A percentile compares a stretch with the other conserved stretches of the same genome.
Evolutionary conservation across 1,284 basidiomycete species (phyloP).

Genomic region (Sutorius eximius): DNA sequence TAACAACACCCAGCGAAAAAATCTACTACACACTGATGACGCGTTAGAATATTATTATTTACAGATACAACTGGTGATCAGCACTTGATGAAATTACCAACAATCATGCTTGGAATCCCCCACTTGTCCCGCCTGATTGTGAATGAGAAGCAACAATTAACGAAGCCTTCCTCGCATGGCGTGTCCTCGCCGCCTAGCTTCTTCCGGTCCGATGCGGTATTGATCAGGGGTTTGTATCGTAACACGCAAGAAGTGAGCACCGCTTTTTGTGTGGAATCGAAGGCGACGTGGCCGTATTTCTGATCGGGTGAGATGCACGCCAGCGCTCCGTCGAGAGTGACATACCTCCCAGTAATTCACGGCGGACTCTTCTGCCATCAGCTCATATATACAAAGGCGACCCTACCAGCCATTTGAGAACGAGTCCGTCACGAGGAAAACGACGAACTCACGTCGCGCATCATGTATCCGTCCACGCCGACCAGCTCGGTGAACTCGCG

Average conservation of each 20-base stretch:
- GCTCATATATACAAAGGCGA: conserved; percentile 93
- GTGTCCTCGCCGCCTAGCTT: conserved; percentile 22
- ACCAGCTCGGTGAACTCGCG: conserved; percentile 90
- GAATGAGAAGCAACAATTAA: conserved; percentile 95
- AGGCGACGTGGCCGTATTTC: conserved; percentile 95
- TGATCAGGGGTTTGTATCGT: conserved; percentile 66
- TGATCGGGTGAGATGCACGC: conserved; percentile 29
- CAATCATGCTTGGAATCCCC: conserved; percentile 92
- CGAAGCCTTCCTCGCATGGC: conserved; percentile 62
- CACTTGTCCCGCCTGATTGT: conserved; percentile 90
- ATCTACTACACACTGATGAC: conserved; percentile 11
- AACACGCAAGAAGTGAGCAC: conserved; percentile 93
- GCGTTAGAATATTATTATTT: background rate
- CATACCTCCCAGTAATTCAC: conserved; percentile 97
- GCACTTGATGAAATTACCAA: conserved; percentile 79
- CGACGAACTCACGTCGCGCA: conserved; percentile 65
- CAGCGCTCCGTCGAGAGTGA: background rate
- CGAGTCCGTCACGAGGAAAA: conserved; percentile 9
- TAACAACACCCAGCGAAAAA: conserved; percentile 8
- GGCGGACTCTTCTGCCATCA: conserved; percentile 94
- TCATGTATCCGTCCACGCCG: conserved; percentile 78
- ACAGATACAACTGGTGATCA: conserved; percentile 23
- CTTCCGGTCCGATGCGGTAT: conserved; percentile 30
- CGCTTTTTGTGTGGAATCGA: conserved; percentile 85
- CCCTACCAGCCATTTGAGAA: conserved; percentile 48